Evolutionary conservation across 2,329 filamentous ascomycete genomes (phyloP), one percentile per base, ranked within the genome.

Genomic region (Mycosphaerella sp.): DNA sequence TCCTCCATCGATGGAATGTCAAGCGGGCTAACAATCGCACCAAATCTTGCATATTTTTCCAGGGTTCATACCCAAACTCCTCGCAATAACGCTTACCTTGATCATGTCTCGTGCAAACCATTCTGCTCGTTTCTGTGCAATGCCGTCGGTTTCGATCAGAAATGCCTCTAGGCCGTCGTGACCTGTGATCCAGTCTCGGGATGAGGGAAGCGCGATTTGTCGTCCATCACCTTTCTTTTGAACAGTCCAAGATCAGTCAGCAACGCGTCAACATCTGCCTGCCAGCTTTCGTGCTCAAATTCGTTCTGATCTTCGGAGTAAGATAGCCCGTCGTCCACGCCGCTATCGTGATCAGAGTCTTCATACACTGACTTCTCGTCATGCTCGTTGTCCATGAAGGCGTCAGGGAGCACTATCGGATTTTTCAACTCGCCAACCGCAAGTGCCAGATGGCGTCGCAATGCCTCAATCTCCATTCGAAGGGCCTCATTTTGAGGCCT

Each of bases 391-490:
- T 67, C 64, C 13, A 17, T 52, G 59, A 73, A 55, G 50, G 69
- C 61, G 60, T 64, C 60, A 6, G 75, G 74, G 28, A 76, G 54
- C 27, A 89, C 84, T 57, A 98, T 96, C 0, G 93, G 93, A 65
- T 97, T 96, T 74, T 88, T 91, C 61, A 96, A 71, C 65, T 88
- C 90, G 47, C 83, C 80, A 17, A 97, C 77, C 1, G 89, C 91
- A 45, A 98, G 80, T 62, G 87, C 89, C 44, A 98, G 75, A 70
- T 98, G 93, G 53, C 93, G 77, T 56, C 89, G 79, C 62, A 97
- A 72, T 0, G 90, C 87, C 65, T 96, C 91, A 57, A 95, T 96
- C 73, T 98, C 74, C 28, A 65, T 64, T 27, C 62, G 65, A 17
- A 77, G 82, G 1, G 87, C 90, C 68, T 87, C 58, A 52, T 74